Conservation (phyloP, 441 rosid species). For the Croton setiger region DNA sequence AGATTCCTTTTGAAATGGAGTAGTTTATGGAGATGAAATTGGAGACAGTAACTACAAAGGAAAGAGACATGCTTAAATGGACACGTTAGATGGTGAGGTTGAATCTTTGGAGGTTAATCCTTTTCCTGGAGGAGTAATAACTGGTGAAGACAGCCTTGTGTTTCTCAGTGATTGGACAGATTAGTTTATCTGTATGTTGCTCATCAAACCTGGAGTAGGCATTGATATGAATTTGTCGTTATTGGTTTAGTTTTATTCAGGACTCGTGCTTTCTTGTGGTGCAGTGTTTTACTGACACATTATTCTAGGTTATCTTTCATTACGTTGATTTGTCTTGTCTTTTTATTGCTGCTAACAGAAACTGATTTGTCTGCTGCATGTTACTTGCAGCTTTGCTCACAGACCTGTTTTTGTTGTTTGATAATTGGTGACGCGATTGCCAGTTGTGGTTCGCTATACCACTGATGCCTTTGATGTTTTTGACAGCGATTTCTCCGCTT, state of each 20-base stretch:
- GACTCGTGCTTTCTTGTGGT: conserved; percentile 25
- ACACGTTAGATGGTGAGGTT: conserved; percentile 31
- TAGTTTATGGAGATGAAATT: conserved; percentile 34
- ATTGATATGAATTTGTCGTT: conserved; percentile 18
- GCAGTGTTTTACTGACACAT: conserved; percentile 3
- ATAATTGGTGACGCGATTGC: neutral
- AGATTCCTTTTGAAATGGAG: conserved; percentile 44
- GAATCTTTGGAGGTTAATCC: conserved; percentile 43
- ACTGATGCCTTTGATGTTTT: conserved; percentile 3
- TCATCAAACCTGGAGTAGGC: conserved; percentile 33
- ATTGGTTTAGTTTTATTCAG: conserved; percentile 12
- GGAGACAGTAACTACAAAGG: conserved; percentile 39
- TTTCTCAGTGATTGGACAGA: conserved; percentile 51
- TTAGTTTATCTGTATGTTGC: conserved; percentile 14
- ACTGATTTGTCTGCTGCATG: neutral
- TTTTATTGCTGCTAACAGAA: neutral
- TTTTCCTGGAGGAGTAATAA: conserved; percentile 34
- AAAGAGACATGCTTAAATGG: conserved; percentile 37
- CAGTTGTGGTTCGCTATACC: neutral
- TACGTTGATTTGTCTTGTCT: conserved; percentile 17
- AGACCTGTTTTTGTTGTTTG: neutral
- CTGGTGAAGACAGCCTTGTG: conserved; percentile 51
- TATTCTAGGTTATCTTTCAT: conserved; percentile 2
- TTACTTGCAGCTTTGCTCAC: too few species aligned
- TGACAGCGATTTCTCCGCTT: neutral